Conservation (phyloP, 2,329 filamentous ascomycete genomes). For the Coniochaeta prunicola region DNA sequence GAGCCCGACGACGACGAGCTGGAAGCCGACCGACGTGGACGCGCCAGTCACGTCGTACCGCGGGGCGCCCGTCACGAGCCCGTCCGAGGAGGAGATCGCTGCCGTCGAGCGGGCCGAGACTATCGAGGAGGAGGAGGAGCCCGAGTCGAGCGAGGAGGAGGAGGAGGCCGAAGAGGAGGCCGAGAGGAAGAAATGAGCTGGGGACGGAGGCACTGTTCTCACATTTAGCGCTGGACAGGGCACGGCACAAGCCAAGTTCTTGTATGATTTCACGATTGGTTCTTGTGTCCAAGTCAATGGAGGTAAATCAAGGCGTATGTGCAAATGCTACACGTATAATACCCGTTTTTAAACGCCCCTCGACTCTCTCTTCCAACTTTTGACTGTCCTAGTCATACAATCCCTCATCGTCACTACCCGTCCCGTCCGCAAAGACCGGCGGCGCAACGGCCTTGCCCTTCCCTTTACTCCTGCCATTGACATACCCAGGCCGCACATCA, state of each 20-base stretch:
- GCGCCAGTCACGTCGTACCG: slow-evolving; percentile 21
- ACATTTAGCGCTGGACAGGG: neutral
- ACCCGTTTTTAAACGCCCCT: no score
- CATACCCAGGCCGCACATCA: slow-evolving; percentile 17
- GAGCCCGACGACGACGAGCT: slow-evolving; percentile 27
- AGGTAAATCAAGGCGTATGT: neutral
- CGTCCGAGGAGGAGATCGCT: slow-evolving; percentile 29
- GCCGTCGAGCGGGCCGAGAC: slow-evolving; percentile 30
- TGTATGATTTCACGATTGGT: slow-evolving; percentile 3
- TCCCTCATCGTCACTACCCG: slow-evolving; percentile 49
- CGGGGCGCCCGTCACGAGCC: slow-evolving; percentile 24
- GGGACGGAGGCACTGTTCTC: slow-evolving; percentile 3
- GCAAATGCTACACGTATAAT: neutral
- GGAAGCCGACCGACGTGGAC: slow-evolving; percentile 29
- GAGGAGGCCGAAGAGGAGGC: slow-evolving; percentile 18
- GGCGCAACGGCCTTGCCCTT: slow-evolving; percentile 47
- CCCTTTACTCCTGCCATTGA: slow-evolving; percentile 34
- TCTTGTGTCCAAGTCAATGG: neutral
- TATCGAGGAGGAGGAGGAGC: slow-evolving; percentile 31
- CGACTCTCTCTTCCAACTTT: no score
- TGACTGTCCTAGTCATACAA: slow-evolving; percentile 45
- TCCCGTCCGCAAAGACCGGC: slow-evolving; percentile 40
- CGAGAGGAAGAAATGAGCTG: slow-evolving; percentile 13
- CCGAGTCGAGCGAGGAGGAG: slow-evolving; percentile 26
- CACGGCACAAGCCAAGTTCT: neutral